Conservation (phyloP, 148 eudicot species). For the Mesembryanthemum crystallinum region DNA sequence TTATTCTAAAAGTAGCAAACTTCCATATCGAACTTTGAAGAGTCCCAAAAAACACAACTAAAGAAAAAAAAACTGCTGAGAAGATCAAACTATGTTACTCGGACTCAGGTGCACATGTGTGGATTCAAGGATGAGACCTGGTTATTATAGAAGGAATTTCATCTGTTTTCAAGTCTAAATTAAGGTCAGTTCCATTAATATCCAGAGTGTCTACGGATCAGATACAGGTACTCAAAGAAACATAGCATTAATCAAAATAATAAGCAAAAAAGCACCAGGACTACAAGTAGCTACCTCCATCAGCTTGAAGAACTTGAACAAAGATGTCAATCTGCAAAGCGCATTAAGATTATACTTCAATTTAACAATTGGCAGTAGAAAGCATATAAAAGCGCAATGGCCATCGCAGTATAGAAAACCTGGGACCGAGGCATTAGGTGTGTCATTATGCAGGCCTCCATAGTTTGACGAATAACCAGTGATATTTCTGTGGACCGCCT, state of each 20-base stretch:
- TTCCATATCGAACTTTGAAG: too few relatives aligned
- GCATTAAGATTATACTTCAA: conserved; percentile 5
- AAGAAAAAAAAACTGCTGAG: not conserved
- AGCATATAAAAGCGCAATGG: conserved; percentile 2
- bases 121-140: not conserved
- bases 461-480: conserved; percentile 88
- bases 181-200: not conserved
- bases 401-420: conserved; percentile 35
- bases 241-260: not conserved
- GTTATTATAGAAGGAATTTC: not conserved
- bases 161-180: not conserved
- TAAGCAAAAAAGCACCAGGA: not conserved
- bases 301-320: conserved; percentile 99
- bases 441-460: conserved; percentile 92
- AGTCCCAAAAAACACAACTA: too few relatives aligned
- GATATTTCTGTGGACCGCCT: conserved; percentile 98
- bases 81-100: not conserved
- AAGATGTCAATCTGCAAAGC: conserved; percentile 82
- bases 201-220: not conserved
- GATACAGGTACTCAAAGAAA: not conserved
- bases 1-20: too few relatives aligned
- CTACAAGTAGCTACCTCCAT: conserved; percentile 71
- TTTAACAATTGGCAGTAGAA: not conserved
- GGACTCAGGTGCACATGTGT: not conserved
- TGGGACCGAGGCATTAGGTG: conserved; percentile 88